A percentile compares a stretch with the other conserved stretches of the same genome.
These are phyloP conservation scores for Wickerhamiella siamensis DNA, from an alignment of 805 yeast species.

Conservation along the genomic window DNA sequence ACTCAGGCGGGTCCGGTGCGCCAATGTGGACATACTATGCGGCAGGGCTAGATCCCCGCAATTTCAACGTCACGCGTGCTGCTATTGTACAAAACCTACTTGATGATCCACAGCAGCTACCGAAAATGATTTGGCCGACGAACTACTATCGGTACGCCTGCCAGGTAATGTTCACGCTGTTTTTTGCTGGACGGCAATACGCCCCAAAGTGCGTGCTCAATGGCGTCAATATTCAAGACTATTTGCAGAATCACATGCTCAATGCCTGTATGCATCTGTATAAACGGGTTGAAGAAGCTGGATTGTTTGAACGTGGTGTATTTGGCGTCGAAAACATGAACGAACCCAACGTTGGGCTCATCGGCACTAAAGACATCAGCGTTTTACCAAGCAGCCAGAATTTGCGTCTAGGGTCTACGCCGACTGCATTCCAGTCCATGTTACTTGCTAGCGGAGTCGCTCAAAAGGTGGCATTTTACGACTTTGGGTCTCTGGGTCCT, in stretches of 20 bases:
- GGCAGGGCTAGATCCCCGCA: constrained; percentile 66
- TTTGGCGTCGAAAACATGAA: constrained; percentile 76
- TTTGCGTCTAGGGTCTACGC: constrained; percentile 62
- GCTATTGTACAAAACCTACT: constrained; percentile 53
- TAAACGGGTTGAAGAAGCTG: constrained; percentile 31
- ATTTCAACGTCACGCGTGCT: constrained; percentile 57
- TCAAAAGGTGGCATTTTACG: constrained; percentile 51
- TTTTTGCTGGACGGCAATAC: constrained; percentile 62
- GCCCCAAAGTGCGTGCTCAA: constrained; percentile 64
- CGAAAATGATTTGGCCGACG: constrained; percentile 88
- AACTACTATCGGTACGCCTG: constrained; percentile 67
- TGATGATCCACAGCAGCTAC: constrained; percentile 35
- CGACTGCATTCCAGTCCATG: constrained; percentile 59
- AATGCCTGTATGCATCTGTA: constrained; percentile 39
- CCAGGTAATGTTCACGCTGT: constrained; percentile 70
- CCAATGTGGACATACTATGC: constrained; percentile 87
- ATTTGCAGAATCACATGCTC: constrained; percentile 49
- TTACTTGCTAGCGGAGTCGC: constrained; percentile 63
- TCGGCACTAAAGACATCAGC: constrained; percentile 45
- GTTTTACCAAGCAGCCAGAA: constrained; percentile 40
- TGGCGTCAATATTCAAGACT: constrained; percentile 65
- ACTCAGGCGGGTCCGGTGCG: constrained; percentile 83
- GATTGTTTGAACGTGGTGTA: constrained; percentile 37
- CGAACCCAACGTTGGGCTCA: constrained; percentile 69
- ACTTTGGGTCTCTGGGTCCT: constrained; percentile 62